A percentile compares a stretch with the other conserved stretches of the same genome.
Evolutionary conservation across 495 filamentous ascomycete species (phyloP).

Genomic region (Aspergillus olivimuriae): DNA sequence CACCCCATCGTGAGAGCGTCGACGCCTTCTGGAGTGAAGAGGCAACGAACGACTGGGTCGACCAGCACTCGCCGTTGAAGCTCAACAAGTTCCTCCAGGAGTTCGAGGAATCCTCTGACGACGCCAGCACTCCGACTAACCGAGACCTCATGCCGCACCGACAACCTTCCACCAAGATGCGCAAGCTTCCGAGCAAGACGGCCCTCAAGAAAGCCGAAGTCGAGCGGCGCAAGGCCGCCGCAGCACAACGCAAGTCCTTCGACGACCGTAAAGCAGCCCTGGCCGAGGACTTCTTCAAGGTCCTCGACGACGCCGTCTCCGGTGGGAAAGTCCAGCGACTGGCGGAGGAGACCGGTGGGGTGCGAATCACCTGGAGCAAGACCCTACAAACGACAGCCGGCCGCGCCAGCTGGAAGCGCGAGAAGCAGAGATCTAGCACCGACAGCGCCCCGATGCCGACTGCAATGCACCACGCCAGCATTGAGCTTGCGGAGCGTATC

Average conservation of each 20-base stretch:
- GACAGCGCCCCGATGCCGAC: background rate
- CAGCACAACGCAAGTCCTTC: constrained; percentile 55
- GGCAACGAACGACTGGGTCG: constrained; percentile 74
- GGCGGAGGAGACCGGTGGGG: constrained; percentile 62
- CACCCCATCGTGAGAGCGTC: constrained; percentile 57
- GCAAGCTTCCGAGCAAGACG: constrained; percentile 37
- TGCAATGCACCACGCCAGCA: constrained; percentile 61
- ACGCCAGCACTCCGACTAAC: constrained; percentile 9
- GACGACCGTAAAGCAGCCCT: constrained; percentile 57
- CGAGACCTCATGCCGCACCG: constrained; percentile 15
- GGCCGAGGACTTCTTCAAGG: constrained; percentile 60
- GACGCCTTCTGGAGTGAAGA: constrained; percentile 80
- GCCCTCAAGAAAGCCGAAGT: constrained; percentile 38
- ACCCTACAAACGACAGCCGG: constrained; percentile 84
- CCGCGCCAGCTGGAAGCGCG: constrained; percentile 69
- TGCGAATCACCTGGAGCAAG: constrained; percentile 77
- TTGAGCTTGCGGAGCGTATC: constrained; percentile 85
- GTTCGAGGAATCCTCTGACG: constrained; percentile 26
- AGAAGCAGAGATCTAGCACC: constrained; percentile 24
- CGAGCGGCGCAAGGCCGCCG: constrained; percentile 36
- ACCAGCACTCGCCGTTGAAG: constrained; percentile 67
- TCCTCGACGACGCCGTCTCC: constrained; percentile 66
- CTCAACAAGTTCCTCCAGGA: constrained; percentile 23
- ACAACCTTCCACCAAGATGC: constrained; percentile 16
- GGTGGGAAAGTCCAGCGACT: constrained; percentile 53